phyloP scores from a whole-genome alignment of 441 rosid genomes.

The Capsella rubella region DNA sequence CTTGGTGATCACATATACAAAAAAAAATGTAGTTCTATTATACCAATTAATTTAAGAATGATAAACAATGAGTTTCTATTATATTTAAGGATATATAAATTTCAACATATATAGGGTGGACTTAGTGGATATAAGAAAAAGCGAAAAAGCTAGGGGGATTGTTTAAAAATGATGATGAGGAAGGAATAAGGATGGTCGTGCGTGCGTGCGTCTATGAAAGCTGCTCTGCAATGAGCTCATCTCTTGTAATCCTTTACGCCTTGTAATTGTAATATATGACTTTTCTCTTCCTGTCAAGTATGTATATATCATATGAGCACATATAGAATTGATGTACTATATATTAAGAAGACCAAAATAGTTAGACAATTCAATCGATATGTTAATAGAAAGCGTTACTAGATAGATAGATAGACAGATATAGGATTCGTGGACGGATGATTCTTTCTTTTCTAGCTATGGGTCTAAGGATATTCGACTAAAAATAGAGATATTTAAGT shows the following conservation, averaged over 20 bases:
- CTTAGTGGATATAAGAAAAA: slow-evolving; percentile 1
- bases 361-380: slow-evolving; percentile 20
- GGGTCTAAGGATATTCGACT: slow-evolving; percentile 7
- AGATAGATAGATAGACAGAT: background rate
- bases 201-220: slow-evolving; percentile 45
- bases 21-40: too few species aligned
- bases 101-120: slow-evolving; percentile 14
- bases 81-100: background rate
- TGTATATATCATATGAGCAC: background rate
- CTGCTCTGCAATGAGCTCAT: slow-evolving; percentile 31
- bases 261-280: background rate
- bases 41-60: too few species aligned
- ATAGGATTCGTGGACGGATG: background rate
- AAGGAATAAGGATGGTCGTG: slow-evolving; percentile 38
- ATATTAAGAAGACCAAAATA: background rate
- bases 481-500: background rate
- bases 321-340: background rate
- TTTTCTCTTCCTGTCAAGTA: background rate
- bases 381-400: slow-evolving; percentile 9
- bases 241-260: slow-evolving; percentile 27
- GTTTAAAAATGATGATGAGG: slow-evolving; percentile 19
- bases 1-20: background rate
- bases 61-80: background rate
- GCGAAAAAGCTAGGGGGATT: background rate
- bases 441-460: background rate